These are phyloP conservation scores for Arthroderma sp. DNA, from an alignment of 2,329 filamentous ascomycete genomes.

Conservation along the genomic window DNA sequence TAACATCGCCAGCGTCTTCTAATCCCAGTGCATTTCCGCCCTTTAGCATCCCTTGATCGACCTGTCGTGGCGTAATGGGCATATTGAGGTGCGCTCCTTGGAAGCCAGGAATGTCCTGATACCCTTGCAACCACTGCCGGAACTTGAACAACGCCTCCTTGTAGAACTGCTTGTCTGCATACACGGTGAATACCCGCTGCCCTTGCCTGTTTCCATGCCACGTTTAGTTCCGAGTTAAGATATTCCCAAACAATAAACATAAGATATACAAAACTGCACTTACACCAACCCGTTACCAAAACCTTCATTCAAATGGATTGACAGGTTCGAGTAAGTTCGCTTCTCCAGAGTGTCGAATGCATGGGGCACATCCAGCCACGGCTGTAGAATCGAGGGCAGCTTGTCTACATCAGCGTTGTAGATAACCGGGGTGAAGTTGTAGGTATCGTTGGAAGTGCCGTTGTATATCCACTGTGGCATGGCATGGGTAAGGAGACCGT, in stretches of 20 bases:
- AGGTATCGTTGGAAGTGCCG: constrained; percentile 1
- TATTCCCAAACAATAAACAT: too few relatives aligned
- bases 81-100: constrained; percentile 5
- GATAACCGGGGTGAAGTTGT: neutral
- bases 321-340: constrained; percentile 3
- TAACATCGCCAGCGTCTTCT: neutral
- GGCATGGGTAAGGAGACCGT: constrained; percentile 3
- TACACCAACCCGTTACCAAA: constrained; percentile 6
- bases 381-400: constrained; percentile 4
- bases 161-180: constrained; percentile 8
- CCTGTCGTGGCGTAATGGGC: constrained; percentile 8
- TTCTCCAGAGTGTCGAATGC: neutral
- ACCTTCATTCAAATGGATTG: constrained; percentile 6
- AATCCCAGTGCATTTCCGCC: constrained; percentile 9
- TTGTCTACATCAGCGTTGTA: constrained; percentile 7
- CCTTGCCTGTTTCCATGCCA: neutral
- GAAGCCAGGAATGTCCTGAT: constrained; percentile 4
- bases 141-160: constrained; percentile 6
- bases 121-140: constrained; percentile 2
- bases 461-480: constrained; percentile 7
- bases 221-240: neutral
- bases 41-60: constrained; percentile 3
- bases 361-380: constrained; percentile 6
- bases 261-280: neutral
- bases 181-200: constrained; percentile 7